Base-by-base conservation (phyloP, 2,329 filamentous ascomycete species). In the Geosmithia flava region DNA sequence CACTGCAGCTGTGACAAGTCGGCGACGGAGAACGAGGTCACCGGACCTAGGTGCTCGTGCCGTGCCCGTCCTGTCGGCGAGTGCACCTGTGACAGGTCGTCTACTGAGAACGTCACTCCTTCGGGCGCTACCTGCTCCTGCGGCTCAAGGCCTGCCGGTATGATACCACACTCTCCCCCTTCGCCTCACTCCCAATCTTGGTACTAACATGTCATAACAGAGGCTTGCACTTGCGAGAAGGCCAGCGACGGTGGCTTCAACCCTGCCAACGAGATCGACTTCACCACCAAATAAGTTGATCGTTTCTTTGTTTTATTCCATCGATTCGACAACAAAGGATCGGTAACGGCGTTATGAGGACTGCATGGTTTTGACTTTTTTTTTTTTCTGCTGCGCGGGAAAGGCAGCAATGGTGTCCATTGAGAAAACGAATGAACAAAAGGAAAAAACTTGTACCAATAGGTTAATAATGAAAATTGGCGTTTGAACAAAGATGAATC, bases 1-100 rank as follows among this genome's bases (percentile, higher is more conserved):
- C 75, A 90, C 64, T 97, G 91, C 78, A 85, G 74, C 53, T 96
- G 91, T 71, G 80, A 80, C 58, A 90, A 87, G 66, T 77, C 89
- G 3, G 54, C 74, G 3, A 67, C 72, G 16, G 90, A 96, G 74
- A 96, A 96, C 74, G 68, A 69, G 41, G 63, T 87, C 49, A 65
- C 72, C 7, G 87, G 87, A 7, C 75, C 86, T 40, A 76, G 87
- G 56, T 95, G 88, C 75, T 89, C 85, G 43, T 95, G 89, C 73
- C 79, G 87, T 56, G 81, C 85, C 56, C 82, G 88, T 49, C 84
- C 86, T 20, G 86, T 83, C 50, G 85, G 86, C 51, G 70, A 81
- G 58, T 95, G 89, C 71, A 94, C 83, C 37, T 95, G 89, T 63
- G 83, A 87, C 54, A 79, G 86, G 48, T 75, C 86, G 2, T 58